Base-by-base conservation (phyloP, 169 alveolate genomes). In the Plasmodium reichenowi region DNA sequence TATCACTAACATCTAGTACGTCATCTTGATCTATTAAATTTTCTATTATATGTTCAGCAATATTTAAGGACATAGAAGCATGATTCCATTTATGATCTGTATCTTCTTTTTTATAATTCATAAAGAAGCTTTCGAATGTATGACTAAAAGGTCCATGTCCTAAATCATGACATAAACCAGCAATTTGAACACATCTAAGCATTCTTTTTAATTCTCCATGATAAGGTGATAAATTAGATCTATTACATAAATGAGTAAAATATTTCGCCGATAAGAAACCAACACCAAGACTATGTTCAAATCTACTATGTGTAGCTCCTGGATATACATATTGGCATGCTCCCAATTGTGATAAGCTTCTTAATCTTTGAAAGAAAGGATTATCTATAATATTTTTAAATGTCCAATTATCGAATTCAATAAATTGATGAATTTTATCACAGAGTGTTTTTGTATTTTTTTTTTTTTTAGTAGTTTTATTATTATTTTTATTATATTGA, bases 121-220 rank as follows among this genome's bases (percentile, higher is more conserved):
- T 71, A 52, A 63, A 91, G 64, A 62, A 68, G 74, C 92, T 88
- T 85, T 97, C 98, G 80, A 96, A 97, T 52, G 96, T 85, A 87
- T 97, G 98, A 56, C 97, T 94, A 75, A 94, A 97, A 13, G 98
- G 98, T 6, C 98, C 97, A 86, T 97, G 98, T 3, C 99, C 99
- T 60, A 97, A 86, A 93, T 97, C 98, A 91, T 97, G 98, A 72
- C 97, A 95, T 24, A 97, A 92, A 45, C 98, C 98, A 15, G 98
- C 98, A 32, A 96, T 93, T 9, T 96, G 93, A 15, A 96, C 95
- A 60, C 94, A 85, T 20, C 80, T 89, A 62, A 93, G 85, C 75
- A 94, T 94, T 75, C 88, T 71, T 66, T 66, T 59, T 73, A 67
- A 54, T 86, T 72, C 88, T 48, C 71, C 66, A 63, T 62, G 58